These are phyloP conservation scores for Botrytis tulipae DNA, from an alignment of 2,329 filamentous ascomycete species.

Conservation along the genomic window DNA sequence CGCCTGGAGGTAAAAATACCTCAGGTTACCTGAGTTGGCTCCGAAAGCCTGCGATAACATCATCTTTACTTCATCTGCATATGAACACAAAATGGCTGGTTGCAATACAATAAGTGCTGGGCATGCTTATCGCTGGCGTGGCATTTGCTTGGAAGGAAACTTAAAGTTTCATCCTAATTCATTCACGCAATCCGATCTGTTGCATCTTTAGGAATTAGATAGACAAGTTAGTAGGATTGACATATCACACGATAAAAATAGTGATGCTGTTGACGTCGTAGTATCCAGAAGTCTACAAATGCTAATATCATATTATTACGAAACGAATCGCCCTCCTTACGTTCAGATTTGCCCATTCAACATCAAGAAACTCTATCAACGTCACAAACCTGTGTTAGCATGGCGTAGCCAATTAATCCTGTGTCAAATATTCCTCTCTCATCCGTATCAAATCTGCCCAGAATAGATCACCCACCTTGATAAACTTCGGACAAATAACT, in stretches of 20 bases:
- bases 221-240: not conserved
- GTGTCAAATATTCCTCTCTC: not conserved
- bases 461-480: not conserved
- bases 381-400: not conserved
- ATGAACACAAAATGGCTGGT: not conserved
- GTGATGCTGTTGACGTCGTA: not conserved
- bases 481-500: constrained; percentile 15
- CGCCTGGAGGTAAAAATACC: not conserved
- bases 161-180: not conserved
- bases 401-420: not conserved
- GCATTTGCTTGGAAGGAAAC: not conserved
- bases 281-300: not conserved
- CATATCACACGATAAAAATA: not conserved
- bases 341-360: not conserved
- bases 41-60: not conserved
- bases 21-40: not conserved
- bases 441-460: not conserved
- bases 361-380: not conserved
- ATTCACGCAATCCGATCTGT: not conserved
- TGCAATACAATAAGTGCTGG: not conserved
- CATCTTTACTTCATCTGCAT: not conserved
- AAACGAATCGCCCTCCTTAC: not conserved
- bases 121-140: constrained; percentile 6
- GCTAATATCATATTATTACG: not conserved
- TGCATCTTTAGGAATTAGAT: not conserved